A percentile compares a stretch with the other conserved stretches of the same genome.
Conservation (phyloP, 371 early-diverging fungal genomes). For the Fennellomyces sp. region DNA sequence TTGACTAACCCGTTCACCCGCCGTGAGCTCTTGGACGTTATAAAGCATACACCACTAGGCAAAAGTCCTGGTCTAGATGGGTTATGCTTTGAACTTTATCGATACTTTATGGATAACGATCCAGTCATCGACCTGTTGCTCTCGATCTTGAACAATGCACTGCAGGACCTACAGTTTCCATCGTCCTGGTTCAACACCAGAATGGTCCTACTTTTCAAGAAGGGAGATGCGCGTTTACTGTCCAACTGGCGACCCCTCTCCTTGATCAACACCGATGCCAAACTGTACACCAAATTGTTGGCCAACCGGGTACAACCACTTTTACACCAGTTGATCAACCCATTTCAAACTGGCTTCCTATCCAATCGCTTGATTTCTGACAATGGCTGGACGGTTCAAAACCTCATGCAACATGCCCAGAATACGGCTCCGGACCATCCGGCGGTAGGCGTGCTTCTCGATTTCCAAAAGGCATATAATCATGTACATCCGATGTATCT, state of each 20-base stretch:
- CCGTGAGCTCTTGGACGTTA: not conserved
- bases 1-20: not conserved
- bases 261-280: constrained; percentile 14
- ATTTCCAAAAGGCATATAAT: not conserved
- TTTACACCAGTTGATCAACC: not conserved
- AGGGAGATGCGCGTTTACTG: constrained; percentile 20
- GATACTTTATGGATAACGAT: not conserved
- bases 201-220: constrained; percentile 35
- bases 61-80: constrained; percentile 36
- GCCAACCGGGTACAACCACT: not conserved
- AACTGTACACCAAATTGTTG: constrained; percentile 13
- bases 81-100: constrained; percentile 31
- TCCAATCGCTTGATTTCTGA: constrained; percentile 5
- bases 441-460: not conserved
- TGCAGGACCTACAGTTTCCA: not conserved
- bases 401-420: not conserved
- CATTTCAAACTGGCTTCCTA: constrained; percentile 24
- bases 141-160: constrained; percentile 15
- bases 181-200: not conserved
- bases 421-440: not conserved
- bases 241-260: constrained; percentile 29
- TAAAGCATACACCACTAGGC: constrained; percentile 5
- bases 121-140: constrained; percentile 3
- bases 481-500: constrained; percentile 2
- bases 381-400: constrained; percentile 12